Evolutionary conservation across 1,139 yeast genomes (phyloP).

Genomic region (Geotrichum macrosporum): DNA sequence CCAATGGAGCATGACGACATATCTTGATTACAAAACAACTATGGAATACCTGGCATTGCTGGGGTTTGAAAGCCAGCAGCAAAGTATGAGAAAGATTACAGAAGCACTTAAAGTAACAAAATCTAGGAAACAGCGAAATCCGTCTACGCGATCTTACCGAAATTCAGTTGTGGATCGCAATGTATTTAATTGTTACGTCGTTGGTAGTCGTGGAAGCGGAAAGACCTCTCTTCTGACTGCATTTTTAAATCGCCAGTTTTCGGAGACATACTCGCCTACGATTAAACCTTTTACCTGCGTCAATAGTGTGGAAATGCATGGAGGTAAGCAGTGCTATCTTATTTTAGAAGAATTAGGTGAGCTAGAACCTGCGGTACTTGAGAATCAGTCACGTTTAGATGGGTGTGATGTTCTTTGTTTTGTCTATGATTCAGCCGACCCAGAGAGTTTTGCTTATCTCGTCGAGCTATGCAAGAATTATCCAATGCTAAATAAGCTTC

Average conservation of each 20-base stretch:
- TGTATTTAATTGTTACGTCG: conserved; percentile 80
- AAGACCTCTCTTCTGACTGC: conserved; percentile 75
- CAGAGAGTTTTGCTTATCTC: conserved; percentile 83
- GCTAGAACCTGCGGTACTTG: conserved; percentile 74
- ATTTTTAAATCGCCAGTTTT: conserved; percentile 69
- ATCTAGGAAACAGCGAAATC: conserved; percentile 55
- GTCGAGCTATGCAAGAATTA: conserved; percentile 61
- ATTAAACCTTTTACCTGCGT: conserved; percentile 77
- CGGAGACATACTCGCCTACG: conserved; percentile 75
- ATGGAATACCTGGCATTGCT: conserved; percentile 82
- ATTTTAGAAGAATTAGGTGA: conserved; percentile 89
- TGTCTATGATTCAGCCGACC: conserved; percentile 91
- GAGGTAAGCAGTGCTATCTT: conserved; percentile 92
- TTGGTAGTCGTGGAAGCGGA: conserved; percentile 85
- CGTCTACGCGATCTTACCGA: conserved; percentile 57
- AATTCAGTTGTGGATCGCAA: conserved; percentile 71
- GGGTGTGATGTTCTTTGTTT: conserved; percentile 89
- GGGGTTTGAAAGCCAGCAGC: conserved; percentile 59
- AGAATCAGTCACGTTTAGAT: conserved; percentile 63
- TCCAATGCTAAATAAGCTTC: conserved; percentile 61
- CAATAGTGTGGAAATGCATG: conserved; percentile 88
- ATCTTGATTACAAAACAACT: conserved; percentile 74
- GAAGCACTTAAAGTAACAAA: conserved; percentile 78
- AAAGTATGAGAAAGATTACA: conserved; percentile 40
- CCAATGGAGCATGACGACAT: conserved; percentile 96